phyloP scores from a whole-genome alignment of 2,329 filamentous ascomycete genomes.

The Paramyrothecium roridum region DNA sequence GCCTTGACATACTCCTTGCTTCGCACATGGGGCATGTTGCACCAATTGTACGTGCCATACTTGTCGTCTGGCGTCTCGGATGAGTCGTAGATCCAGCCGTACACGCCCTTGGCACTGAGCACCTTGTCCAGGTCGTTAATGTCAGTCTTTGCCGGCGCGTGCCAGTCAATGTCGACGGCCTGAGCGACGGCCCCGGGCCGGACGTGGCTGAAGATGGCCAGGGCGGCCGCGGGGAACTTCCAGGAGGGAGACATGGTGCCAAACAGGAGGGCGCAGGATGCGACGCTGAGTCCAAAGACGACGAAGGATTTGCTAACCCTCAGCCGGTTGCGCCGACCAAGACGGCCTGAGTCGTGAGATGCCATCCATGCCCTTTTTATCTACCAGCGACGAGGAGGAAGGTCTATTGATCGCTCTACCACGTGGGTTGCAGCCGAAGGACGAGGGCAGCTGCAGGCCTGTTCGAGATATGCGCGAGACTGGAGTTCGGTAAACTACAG shows the following conservation, averaged over 20 bases:
- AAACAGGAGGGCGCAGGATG: background rate
- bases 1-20: constrained; percentile 58
- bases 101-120: constrained; percentile 57
- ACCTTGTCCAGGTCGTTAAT: constrained; percentile 61
- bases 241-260: constrained; percentile 1
- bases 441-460: background rate
- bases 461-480: background rate
- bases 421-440: background rate
- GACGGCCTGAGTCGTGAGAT: background rate
- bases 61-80: constrained; percentile 52
- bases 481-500: background rate
- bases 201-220: background rate
- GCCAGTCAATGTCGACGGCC: constrained; percentile 48
- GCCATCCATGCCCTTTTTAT: constrained; percentile 2
- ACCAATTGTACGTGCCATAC: constrained; percentile 74
- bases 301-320: background rate
- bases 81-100: constrained; percentile 72
- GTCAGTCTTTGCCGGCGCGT: constrained; percentile 49
- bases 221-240: background rate
- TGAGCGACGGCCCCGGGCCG: constrained; percentile 1
- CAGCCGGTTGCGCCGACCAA: background rate
- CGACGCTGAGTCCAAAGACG: background rate
- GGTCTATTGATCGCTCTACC: background rate
- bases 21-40: constrained; percentile 86
- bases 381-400: background rate